Conservation (phyloP, 257 asterid genomes). For the Forsythia viridissima region DNA sequence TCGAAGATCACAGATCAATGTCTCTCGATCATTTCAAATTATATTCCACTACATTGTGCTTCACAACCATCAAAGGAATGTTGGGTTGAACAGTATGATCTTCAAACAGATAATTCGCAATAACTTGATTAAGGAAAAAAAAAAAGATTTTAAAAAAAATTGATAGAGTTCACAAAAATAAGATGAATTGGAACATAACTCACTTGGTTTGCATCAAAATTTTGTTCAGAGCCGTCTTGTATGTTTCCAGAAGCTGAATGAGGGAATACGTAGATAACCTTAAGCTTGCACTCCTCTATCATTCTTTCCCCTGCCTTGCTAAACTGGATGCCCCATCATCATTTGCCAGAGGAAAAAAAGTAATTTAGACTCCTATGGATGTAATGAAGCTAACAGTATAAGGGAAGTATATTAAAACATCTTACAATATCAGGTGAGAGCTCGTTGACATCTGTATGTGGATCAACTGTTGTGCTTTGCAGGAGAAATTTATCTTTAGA, state of each 20-base stretch:
- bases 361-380: neutral
- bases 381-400: conserved; percentile 3
- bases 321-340: conserved; percentile 47
- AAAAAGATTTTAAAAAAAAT: neutral
- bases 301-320: conserved; percentile 56
- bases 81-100: neutral
- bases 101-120: neutral
- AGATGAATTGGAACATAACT: conserved; percentile 19
- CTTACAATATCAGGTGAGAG: conserved; percentile 69
- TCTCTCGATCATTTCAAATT: neutral
- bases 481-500: conserved; percentile 80
- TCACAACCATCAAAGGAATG: neutral
- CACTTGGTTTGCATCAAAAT: conserved; percentile 37
- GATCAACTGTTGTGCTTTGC: conserved; percentile 60
- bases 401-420: conserved; percentile 5
- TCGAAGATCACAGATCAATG: neutral
- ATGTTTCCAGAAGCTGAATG: conserved; percentile 31
- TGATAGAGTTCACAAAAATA: neutral
- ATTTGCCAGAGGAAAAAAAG: conserved; percentile 14
- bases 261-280: conserved; percentile 59
- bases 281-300: conserved; percentile 72
- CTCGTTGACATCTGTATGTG: conserved; percentile 55
- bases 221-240: conserved; percentile 34
- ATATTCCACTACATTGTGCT: no score
- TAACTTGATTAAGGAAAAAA: neutral